Base-by-base conservation (phyloP, 2,329 filamentous ascomycete species). In the Helicocarpus griseus region DNA sequence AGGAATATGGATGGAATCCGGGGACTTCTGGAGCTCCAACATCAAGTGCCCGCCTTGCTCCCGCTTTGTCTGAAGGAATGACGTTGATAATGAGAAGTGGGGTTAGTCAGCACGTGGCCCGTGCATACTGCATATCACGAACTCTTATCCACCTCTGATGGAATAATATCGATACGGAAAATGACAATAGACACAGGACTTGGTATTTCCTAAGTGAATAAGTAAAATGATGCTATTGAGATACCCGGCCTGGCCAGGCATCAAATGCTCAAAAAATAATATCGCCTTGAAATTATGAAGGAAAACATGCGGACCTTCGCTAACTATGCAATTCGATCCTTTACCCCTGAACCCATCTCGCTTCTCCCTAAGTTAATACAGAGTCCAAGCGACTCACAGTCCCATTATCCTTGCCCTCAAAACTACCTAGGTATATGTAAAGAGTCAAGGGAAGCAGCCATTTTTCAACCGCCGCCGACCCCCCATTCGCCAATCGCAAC, bases 401-500 rank as follows among this genome's bases (percentile, higher is more conserved):
- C n/a, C n/a, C n/a, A n/a, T n/a, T n/a, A n/a, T n/a, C n/a, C n/a
- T n/a, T n/a, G n/a, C n/a, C n/a, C n/a, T 29, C 36, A 39, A 19
- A 22, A 39, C 6, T 36, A 17, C 19, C 9, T 13, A 22, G 39
- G 26, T 29, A 19, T 40, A 40, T 40, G 38, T 13, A 8, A 19
- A 17, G 13, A 17, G 33, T 33, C 14, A 21, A 21, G 14, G 29
- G 28, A 29, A 43, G 7, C 17, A 5, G 22, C 13, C 21, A 33
- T 48, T n/a, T 49, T 26, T 54, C 35, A 60, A 19, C 53, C 54
- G 29, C 54, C 53, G 22, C 54, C 66, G 29, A 66, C 57, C n/a
- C 64, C 61, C 70, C 70, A 73, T 48, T 67, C 60, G 1, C 70
- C 71, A 51, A 73, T 68, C 24, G 69, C 69, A 19, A 73, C 66